Evolutionary conservation across 2,329 filamentous ascomycete genomes (phyloP).

Genomic region (Cordyceps fumosorosea): DNA sequence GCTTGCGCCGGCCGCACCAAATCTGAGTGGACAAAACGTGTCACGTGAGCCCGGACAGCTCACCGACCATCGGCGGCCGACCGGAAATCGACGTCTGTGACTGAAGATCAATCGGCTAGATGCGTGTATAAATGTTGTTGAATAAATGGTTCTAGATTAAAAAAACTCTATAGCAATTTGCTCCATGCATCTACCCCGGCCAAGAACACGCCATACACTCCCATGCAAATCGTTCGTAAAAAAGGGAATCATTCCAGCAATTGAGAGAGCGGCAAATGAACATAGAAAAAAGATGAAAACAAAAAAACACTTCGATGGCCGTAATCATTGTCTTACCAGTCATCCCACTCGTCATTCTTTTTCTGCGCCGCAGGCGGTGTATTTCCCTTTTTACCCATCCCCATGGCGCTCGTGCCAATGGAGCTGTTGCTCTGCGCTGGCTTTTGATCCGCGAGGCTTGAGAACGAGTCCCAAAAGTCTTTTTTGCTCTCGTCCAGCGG

Average conservation of each 20-base stretch:
- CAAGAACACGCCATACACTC: constrained; percentile 12
- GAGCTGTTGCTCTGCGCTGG: constrained; percentile 34
- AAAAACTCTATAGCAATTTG: constrained; percentile 4
- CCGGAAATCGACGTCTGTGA: constrained; percentile 2
- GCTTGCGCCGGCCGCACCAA: constrained; percentile 35
- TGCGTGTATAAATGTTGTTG: background rate
- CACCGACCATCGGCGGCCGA: constrained; percentile 10
- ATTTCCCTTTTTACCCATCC: constrained; percentile 40
- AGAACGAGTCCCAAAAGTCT: constrained; percentile 91
- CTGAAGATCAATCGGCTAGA: background rate
- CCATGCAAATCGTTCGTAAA: constrained; percentile 6
- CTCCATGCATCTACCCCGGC: constrained; percentile 3
- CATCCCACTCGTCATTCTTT: constrained; percentile 58
- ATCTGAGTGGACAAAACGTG: constrained; percentile 27
- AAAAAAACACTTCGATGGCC: background rate
- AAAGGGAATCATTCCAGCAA: constrained; percentile 5
- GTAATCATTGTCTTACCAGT: constrained; percentile 40
- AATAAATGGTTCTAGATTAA: background rate
- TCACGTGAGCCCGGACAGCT: constrained; percentile 28
- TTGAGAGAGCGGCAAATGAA: background rate
- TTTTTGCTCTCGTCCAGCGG: constrained; percentile 60
- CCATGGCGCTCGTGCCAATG: constrained; percentile 55
- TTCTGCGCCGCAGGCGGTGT: constrained; percentile 30
- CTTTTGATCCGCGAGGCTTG: constrained; percentile 53
- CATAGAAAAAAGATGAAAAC: background rate